Evolutionary conservation across 2,329 filamentous ascomycete genomes (phyloP), one percentile per base, ranked within the genome.

Genomic region (Fusarium irregulare): DNA sequence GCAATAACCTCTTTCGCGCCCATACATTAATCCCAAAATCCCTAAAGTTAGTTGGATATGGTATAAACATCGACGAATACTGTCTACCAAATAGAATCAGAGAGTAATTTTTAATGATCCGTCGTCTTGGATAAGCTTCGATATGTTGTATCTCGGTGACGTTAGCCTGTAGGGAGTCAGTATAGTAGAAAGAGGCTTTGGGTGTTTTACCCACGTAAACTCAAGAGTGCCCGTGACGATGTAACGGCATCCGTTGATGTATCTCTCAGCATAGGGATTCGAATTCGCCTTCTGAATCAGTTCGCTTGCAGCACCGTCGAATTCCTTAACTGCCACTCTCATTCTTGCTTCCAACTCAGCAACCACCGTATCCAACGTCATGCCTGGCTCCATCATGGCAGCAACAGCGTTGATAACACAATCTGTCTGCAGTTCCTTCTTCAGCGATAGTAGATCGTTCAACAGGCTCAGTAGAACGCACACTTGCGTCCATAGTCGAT

Each of bases 61-160:
- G 13, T 46, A 21, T 25, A 18, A 20, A 20, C 28, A 41, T 48
- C 21, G 21, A n/a, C 13, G 20, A 30, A 45, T 44, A 50, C 25
- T 56, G 45, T 34, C 21, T 37, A 30, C 20, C 13, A 16, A 34
- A 69, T 53, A 44, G 42, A 48, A 53, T 66, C 32, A 79, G 14
- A 80, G 70, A 40, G 70, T 60, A 55, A 80, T 77, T 27, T 73
- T 71, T 60, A 81, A 63, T n/a, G 76, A 77, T 13, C 78, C 79
- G 32, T 81, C 77, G 34, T 76, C 60, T 44, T 73, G 72, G 28
- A 77, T 55, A 46, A 77, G 75, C 44, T 75, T 72, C 6, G 64
- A 68, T 20, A 81, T 59, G 27, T 70, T 76, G 60, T 81, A 80
- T 40, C 79, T 73, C 21, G 75, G 75, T 13, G 79, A 80, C 44